Evolutionary conservation across 768 basidiomycete genomes (phyloP), one percentile per base, ranked within the genome.

Genomic region (Leccinum truebloodii): DNA sequence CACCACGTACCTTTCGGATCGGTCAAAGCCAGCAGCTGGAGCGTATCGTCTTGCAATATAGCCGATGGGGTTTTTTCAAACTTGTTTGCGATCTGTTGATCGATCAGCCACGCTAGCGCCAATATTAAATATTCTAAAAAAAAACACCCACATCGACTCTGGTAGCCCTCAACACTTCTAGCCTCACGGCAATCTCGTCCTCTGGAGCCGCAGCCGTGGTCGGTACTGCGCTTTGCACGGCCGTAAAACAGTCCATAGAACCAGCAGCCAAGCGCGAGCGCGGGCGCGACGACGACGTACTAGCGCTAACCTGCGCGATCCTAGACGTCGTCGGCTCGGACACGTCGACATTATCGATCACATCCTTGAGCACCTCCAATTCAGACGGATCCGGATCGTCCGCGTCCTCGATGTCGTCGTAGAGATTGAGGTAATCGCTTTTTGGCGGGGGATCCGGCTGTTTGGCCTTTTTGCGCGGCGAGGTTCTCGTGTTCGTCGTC

Each of bases 361-460:
- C 55, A 2, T 70, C 65, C n/a, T 22, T 61, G 41, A 64, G 34
- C 9, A 39, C 46, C 6, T 71, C 69, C 6, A 57, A 50, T 35
- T 67, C 73, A 4, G 59, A 67, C 5, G 63, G 58, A 2, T 66
- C 59, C 3, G 61, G 59, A 3, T 66, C 60, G 30, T 71, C 74
- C 0, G 66, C 52, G 2, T 74, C 65, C 18, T 74, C 71, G 52
- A 69, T 67, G 22, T 73, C 72, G 16, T 74, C 73, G 60, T 74
- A 74, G 10, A 74, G 39, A n/a, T 52, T 51, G 5, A 20, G 49
- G 39, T 61, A 71, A 9, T 3, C 14, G 0, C 20, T 1, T 1
- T 18, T 6, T 3, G 52, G 55, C 3, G 14, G 59, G 5, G 28
- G 35, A 22, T 68, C 64, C 1, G 62, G 59, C 30, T 57, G 63